Evolutionary conservation across 2,329 filamentous ascomycete genomes (phyloP).

Genomic region (Aspergillus sp.): DNA sequence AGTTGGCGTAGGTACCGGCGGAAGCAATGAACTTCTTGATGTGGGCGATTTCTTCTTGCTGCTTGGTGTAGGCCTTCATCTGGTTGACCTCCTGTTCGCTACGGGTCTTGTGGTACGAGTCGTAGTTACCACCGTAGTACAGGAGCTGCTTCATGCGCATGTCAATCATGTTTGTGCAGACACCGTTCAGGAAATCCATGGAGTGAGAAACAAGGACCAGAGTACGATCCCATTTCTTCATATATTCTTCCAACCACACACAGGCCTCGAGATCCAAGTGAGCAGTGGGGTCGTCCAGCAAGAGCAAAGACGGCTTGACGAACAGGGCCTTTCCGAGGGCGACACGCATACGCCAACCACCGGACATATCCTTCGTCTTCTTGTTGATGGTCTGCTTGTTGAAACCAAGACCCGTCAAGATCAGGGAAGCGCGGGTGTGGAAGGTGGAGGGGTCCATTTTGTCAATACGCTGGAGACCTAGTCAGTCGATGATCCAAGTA

Average conservation of each 20-base stretch:
- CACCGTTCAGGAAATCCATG: slow-evolving; percentile 98
- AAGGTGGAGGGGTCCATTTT: slow-evolving; percentile 98
- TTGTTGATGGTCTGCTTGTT: slow-evolving; percentile 98
- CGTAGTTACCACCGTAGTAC: slow-evolving; percentile 99
- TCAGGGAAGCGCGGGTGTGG: slow-evolving; percentile 89
- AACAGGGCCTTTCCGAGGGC: slow-evolving; percentile 96
- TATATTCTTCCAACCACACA: slow-evolving; percentile 98
- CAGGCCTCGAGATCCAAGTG: slow-evolving; percentile 99
- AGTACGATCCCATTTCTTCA: slow-evolving; percentile 99
- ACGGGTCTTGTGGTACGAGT: slow-evolving; percentile 93
- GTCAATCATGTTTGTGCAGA: slow-evolving; percentile 97
- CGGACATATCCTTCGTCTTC: slow-evolving; percentile 99
- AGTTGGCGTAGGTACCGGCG: slow-evolving; percentile 98
- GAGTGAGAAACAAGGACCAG: slow-evolving; percentile 96
- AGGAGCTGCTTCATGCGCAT: slow-evolving; percentile 86
- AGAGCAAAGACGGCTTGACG: slow-evolving; percentile 91
- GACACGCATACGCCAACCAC: slow-evolving; percentile 99
- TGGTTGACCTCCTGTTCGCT: slow-evolving; percentile 95
- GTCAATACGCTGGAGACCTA: slow-evolving; percentile 76
- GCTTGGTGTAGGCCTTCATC: slow-evolving; percentile 98
- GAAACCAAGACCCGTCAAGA: slow-evolving; percentile 97
- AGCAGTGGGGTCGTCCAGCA: slow-evolving; percentile 97
- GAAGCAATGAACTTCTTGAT: slow-evolving; percentile 99
- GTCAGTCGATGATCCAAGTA: slow-evolving; percentile 20
- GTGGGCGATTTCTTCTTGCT: slow-evolving; percentile 97